Base-by-base conservation (phyloP, 768 basidiomycete genomes). In the Fomitopsis pulvina region DNA sequence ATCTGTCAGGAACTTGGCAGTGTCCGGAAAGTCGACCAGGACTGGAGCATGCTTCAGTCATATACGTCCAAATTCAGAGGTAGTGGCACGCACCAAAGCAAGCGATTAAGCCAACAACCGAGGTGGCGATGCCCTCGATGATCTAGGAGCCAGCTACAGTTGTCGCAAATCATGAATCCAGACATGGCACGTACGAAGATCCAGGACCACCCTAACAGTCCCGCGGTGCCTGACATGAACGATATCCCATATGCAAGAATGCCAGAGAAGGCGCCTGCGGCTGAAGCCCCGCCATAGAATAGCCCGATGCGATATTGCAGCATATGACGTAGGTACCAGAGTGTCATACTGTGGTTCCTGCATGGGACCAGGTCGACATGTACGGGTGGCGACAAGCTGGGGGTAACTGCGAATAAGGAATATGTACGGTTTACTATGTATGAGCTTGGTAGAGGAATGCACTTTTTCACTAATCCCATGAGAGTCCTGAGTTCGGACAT, bases 401-500 rank as follows among this genome's bases (percentile, higher is more conserved):
- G 74, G 74, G 57, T 81, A 85, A 22, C 83, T 85, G 54, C 21
- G 44, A 11, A 18, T 28, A n/a, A 45, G 9, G 44, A 38, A 16
- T 16, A n/a, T n/a, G 37, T 22, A 12, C 4, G 11, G 12, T 27
- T 12, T 34, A 22, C 1, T 2, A 14, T 24, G n/a, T n/a, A n/a
- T n/a, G n/a, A n/a, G n/a, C n/a, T 37, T 37, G 34, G 14, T 37
- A 8, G 20, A 28, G 11, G 7, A 4, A 47, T 64, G 42, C 49
- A 83, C 81, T 67, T 84, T 63, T 79, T 82, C 26, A 85, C 85
- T 22, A 86, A 65, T 22, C 83, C 81, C 81, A 82, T 85, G 34
- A 77, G 53, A 8, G 74, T 77, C 75, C 82, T 83, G 47, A 48
- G 44, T 1, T 34, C 2, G 9, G 10, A 20, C 5, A 39, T 12